Conservation (phyloP, 495 filamentous ascomycete genomes). For the Hyaloscypha hepaticicola region DNA sequence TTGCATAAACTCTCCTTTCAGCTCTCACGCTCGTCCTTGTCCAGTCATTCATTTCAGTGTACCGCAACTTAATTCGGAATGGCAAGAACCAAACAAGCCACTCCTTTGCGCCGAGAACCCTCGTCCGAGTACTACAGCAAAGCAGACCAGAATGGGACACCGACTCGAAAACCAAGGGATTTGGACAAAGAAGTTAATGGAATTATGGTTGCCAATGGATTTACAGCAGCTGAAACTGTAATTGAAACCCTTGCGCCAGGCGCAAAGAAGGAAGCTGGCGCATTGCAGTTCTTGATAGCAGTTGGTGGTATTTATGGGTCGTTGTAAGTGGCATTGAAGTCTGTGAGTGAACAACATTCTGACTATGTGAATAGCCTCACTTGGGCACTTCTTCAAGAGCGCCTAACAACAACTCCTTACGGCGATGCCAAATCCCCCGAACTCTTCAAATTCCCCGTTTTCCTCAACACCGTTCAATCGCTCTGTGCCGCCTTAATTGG, state of each 20-base stretch:
- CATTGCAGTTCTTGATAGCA: conserved; percentile 77
- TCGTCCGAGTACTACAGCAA: conserved; percentile 60
- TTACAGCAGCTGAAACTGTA: conserved; percentile 34
- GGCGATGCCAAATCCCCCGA: conserved; percentile 56
- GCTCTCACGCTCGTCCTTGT: not conserved
- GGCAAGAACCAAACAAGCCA: conserved; percentile 70
- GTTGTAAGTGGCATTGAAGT: conserved; percentile 62
- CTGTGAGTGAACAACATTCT: not conserved
- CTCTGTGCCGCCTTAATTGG: conserved; percentile 81
- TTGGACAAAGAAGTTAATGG: conserved; percentile 31
- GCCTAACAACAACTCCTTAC: conserved; percentile 94
- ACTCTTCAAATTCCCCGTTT: conserved; percentile 87
- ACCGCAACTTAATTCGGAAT: conserved; percentile 39
- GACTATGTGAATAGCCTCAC: conserved; percentile 64
- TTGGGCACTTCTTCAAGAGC: conserved; percentile 96
- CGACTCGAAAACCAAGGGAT: conserved; percentile 26
- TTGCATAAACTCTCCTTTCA: conserved; percentile 1
- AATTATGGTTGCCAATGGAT: too few species aligned
- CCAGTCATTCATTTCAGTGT: conserved; percentile 9
- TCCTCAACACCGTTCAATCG: conserved; percentile 95
- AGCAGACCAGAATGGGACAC: conserved; percentile 34
- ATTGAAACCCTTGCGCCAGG: conserved; percentile 28
- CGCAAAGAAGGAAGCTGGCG: conserved; percentile 46
- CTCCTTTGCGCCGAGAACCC: conserved; percentile 61
- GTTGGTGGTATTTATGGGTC: conserved; percentile 93